Base-by-base conservation (phyloP, 2,329 filamentous ascomycete genomes). In the Dactylellina parvicollis region DNA sequence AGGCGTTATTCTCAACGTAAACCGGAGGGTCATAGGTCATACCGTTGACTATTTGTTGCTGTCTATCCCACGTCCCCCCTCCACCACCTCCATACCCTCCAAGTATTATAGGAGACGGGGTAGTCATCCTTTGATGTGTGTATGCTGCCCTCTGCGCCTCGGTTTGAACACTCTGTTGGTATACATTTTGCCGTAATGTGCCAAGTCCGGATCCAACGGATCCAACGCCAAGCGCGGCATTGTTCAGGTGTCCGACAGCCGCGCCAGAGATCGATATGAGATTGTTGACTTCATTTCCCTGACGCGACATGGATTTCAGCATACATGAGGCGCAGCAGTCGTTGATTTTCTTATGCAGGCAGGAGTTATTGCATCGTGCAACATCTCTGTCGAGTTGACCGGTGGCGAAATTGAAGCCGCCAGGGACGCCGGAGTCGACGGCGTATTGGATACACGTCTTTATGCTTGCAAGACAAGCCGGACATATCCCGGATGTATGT, bases 381-480 rank as follows among this genome's bases (percentile, higher is more conserved):
- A 64, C 59, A 24, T 54, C 59, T 24, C 22, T 20, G 26, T 64
- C 59, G 24, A 64, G 22, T 24, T 44, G 59, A 36, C 59, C 46
- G 34, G 59, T 64, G 9, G 59, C 59, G 20, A 64, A 64, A 44
- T 64, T 64, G 26, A 64, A 64, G 8, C 59, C 59, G 59, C 59
- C 59, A 38, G 59, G 47, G 26, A 64, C 24, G 12, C 59, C 59
- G 24, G 32, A 22, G 34, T 64, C 59, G 34, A 64, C 36, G n/a
- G 59, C 59, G 59, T 30, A 36, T 16, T 64, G 59, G 36, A 64
- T 64, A 16, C 59, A 64, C 22, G 34, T 32, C 18, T 55, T 64
- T 2, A 64, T 32, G 3, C 26, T 14, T 5, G 59, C 24, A 1
- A 46, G 5, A 20, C 59, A 64, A 24, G 4, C 34, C 12, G 18